phyloP scores from a whole-genome alignment of 306 rosid genomes.

The Canavalia ensiformis region DNA sequence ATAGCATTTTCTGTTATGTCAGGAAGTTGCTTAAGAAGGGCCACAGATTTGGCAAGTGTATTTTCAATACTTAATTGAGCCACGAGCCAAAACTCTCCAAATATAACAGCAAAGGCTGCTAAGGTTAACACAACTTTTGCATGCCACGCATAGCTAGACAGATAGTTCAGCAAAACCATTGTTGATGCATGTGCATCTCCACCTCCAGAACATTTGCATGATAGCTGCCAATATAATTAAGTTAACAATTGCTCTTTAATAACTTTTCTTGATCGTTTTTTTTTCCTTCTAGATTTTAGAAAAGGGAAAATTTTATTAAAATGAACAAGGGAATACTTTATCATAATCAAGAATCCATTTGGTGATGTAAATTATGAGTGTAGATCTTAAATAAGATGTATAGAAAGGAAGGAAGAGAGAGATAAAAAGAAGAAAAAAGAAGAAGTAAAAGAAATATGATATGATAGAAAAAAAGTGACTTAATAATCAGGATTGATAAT shows the following conservation, averaged over 20 bases:
- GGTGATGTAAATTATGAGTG: background rate
- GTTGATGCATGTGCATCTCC: conserved; percentile 79
- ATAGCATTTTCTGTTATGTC: conserved; percentile 63
- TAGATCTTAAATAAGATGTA: too few relatives aligned
- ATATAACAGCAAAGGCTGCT: conserved; percentile 80
- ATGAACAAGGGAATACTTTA: background rate
- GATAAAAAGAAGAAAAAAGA: background rate
- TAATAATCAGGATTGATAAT: too few relatives aligned
- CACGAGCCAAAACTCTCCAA: conserved; percentile 90
- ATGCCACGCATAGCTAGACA: conserved; percentile 84
- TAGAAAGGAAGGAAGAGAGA: background rate
- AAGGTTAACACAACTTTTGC: conserved; percentile 81
- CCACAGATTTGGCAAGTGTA: conserved; percentile 81
- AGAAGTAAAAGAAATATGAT: too few relatives aligned
- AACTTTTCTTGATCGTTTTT: background rate
- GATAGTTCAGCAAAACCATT: conserved; percentile 64
- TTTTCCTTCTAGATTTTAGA: background rate
- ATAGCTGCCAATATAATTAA: conserved; percentile 58
- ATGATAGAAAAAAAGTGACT: too few relatives aligned
- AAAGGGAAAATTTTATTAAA: background rate
- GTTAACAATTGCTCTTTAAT: conserved; percentile 7
- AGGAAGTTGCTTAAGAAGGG: conserved; percentile 77
- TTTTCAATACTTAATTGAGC: conserved; percentile 62
- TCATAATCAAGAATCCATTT: conserved; percentile 15
- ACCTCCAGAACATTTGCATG: conserved; percentile 75